phyloP scores from a whole-genome alignment of 1,284 basidiomycete species.

The Anthracocystis setariae region DNA sequence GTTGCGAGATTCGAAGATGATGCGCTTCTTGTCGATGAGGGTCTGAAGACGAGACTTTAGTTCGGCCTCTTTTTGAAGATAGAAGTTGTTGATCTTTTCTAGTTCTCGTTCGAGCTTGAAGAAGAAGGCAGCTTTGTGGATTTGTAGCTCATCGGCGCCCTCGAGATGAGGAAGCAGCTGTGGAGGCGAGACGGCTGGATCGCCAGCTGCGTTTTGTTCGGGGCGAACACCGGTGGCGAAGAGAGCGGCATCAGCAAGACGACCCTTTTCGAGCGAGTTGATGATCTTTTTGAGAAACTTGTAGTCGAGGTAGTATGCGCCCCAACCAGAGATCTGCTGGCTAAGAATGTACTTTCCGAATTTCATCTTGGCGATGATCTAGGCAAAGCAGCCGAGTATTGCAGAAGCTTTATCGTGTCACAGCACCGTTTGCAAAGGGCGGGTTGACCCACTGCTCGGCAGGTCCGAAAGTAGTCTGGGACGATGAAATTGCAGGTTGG shows the following conservation, averaged over 20 bases:
- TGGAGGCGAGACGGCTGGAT: slow-evolving; percentile 28
- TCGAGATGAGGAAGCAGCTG: slow-evolving; percentile 55
- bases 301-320: slow-evolving; percentile 95
- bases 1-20: slow-evolving; percentile 48
- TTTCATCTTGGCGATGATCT: slow-evolving; percentile 70
- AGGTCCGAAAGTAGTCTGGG: neutral
- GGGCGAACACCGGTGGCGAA: slow-evolving; percentile 85
- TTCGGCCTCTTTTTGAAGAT: slow-evolving; percentile 96
- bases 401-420: no score
- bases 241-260: slow-evolving; percentile 86
- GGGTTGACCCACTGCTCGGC: neutral
- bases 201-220: slow-evolving; percentile 30
- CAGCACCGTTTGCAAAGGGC: no score
- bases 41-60: slow-evolving; percentile 88
- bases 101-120: slow-evolving; percentile 97
- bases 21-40: slow-evolving; percentile 90
- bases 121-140: slow-evolving; percentile 97
- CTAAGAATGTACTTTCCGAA: slow-evolving; percentile 98
- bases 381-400: neutral
- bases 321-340: slow-evolving; percentile 97
- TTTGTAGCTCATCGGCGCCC: slow-evolving; percentile 68
- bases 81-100: slow-evolving; percentile 99
- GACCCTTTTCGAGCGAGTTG: slow-evolving; percentile 92
- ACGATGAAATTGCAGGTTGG: neutral
- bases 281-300: slow-evolving; percentile 99